Conservation (phyloP, 441 rosid species). For the Adansonia gregorii region DNA sequence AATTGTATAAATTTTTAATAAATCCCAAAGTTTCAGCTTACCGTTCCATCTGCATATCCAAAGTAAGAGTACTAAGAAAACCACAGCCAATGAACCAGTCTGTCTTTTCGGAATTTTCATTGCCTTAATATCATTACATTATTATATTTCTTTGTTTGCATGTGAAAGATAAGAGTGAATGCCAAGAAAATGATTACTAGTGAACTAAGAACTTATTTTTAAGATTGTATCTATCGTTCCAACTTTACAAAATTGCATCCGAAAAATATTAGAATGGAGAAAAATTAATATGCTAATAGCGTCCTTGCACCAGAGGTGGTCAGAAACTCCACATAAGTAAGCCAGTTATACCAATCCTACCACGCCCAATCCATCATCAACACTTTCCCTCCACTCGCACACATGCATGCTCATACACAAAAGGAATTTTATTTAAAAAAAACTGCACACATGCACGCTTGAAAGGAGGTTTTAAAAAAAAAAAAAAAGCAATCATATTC, state of each 20-base stretch:
- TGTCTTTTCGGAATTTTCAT: neutral
- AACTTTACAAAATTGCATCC: neutral
- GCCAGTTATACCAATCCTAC: constrained; percentile 3
- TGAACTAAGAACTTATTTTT: neutral
- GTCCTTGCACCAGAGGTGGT: neutral
- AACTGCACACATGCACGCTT: neutral
- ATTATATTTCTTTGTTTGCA: neutral
- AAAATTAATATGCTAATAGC: neutral
- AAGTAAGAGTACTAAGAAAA: neutral
- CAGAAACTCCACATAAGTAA: constrained; percentile 1
- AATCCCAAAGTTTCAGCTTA: neutral
- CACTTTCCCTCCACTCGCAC: neutral
- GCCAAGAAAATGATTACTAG: neutral
- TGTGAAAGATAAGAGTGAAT: neutral
- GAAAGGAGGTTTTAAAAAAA: neutral
- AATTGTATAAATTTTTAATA: neutral
- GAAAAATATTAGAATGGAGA: neutral
- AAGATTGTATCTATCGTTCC: neutral
- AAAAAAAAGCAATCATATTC: neutral
- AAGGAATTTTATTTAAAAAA: neutral
- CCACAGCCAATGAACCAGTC: neutral
- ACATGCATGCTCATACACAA: neutral
- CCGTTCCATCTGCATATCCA: neutral
- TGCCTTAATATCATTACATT: neutral
- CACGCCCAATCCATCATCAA: neutral